Base-by-base conservation (phyloP, 2,329 filamentous ascomycete genomes). In the Microdochium bolleyi region DNA sequence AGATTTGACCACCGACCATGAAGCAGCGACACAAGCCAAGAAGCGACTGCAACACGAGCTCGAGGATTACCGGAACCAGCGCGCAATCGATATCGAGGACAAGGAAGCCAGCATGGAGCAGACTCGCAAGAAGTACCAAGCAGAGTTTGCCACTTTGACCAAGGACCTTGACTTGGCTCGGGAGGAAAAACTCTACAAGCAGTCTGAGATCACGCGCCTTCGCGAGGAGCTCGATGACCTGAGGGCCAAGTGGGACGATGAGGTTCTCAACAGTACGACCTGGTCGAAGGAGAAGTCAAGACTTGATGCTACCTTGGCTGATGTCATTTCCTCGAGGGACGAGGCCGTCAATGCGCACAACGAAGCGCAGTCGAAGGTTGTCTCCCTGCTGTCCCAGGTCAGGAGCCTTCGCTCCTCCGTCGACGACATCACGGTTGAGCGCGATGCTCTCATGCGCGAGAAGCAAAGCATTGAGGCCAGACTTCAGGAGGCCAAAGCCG, bases 261-360 rank as follows among this genome's bases (percentile, higher is more conserved):
- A 99, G 71, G 90, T 97, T 11, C 82, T 97, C 61, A 97, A 97
- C 72, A 95, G 90, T 70, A 95, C 91, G 16, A 96, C 92, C 1
- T 97, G 94, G 92, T 92, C 92, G 13, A 99, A 99, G 74, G 92
- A 99, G 73, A 97, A 97, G 76, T 82, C 90, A 16, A 86, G 92
- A 16, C 79, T 99, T 41, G 92, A 97, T 67, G 84, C 91, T 55
- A 95, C 91, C 4, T 77, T 99, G 52, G 85, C 92, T 50, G 91
- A 96, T 66, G 82, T 97, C 30, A 87, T 88, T 11, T 85, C 89
- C 49, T 95, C 91, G n/a, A 85, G 92, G 2, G 92, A 99, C 59
- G 94, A 99, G 68, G 92, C 94, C 10, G 87, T 91, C 50, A 86
- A 84, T 61, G 92, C 94, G 1, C 94, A 99, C 69, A 96, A 94